These are phyloP conservation scores for Penicillium lividum DNA, from an alignment of 495 filamentous ascomycete genomes.

Conservation along the genomic window DNA sequence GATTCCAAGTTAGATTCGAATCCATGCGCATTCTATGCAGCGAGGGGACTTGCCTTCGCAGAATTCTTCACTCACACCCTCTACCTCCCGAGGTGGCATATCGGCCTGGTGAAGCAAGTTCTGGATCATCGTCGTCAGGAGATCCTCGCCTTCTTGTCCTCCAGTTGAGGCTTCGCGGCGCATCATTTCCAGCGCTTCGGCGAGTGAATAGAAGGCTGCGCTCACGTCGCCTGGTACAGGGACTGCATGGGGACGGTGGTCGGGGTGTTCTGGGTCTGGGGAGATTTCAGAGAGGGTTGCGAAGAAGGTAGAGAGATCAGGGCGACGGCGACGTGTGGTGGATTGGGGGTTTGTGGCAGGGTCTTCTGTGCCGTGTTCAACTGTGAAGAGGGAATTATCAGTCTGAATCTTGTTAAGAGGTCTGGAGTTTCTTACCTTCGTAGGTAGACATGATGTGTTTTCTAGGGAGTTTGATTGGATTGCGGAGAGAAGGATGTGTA, in stretches of 20 bases:
- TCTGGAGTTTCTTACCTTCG: constrained; percentile 43
- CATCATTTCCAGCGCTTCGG: constrained; percentile 58
- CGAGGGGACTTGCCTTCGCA: constrained; percentile 56
- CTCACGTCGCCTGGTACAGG: constrained; percentile 73
- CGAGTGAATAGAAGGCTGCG: constrained; percentile 60
- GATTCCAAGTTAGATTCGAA: neutral
- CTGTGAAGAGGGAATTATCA: constrained; percentile 50
- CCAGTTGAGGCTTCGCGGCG: constrained; percentile 34
- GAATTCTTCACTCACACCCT: constrained; percentile 78
- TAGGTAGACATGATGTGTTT: constrained; percentile 54
- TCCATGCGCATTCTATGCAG: neutral
- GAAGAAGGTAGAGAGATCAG: constrained; percentile 89
- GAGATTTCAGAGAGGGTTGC: constrained; percentile 68
- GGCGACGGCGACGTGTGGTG: constrained; percentile 54
- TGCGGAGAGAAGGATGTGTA: constrained; percentile 11
- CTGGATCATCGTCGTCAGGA: constrained; percentile 63
- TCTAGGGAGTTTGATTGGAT: constrained; percentile 2
- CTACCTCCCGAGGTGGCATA: constrained; percentile 64
- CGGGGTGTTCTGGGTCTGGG: constrained; percentile 41
- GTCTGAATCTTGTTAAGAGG: neutral
- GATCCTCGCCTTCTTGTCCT: constrained; percentile 30
- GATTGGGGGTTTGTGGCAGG: constrained; percentile 34
- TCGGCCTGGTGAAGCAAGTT: constrained; percentile 62
- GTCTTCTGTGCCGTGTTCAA: constrained; percentile 74
- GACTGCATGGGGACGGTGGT: constrained; percentile 57